Evolutionary conservation across 2,329 filamentous ascomycete species (phyloP), one percentile per base, ranked within the genome.

Genomic region (Beauveria varroae): DNA sequence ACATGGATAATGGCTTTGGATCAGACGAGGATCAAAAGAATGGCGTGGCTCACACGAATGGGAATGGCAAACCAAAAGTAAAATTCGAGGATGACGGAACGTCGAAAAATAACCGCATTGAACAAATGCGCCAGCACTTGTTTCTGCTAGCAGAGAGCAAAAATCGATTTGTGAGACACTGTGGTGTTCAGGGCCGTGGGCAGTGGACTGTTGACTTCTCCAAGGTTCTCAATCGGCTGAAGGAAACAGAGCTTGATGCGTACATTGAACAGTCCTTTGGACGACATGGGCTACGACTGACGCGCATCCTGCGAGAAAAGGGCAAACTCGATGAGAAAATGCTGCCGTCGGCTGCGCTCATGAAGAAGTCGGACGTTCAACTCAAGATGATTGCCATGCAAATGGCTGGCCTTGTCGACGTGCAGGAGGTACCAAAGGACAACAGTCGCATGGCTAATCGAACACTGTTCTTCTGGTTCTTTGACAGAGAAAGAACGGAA

Each of bases 261-360:
- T 87, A 92, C 47, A 88, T 98, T 61, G 84, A 89, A 64, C 85
- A 91, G 57, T 85, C 86, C 2, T 92, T 91, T 67, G 92, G 91
- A 8, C 83, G 84, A 8, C 80, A 89, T 52, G 91, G 91, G 1
- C 82, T 93, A 20, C 89, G 93, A 9, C 79, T 99, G n/a, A 83
- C 92, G 22, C 88, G 91, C 22, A 91, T 98, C 60, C 81, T 99
- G 22, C 84, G 89, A 44, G 87, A 89, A 62, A 91, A 93, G 70
- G 95, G 95, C 58, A 96, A 95, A 70, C 80, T 98, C n/a, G 93
- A 98, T 66, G 95, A 99, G 74, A 96, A 96, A 74, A 87, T 90
- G 63, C 81, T 97, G 14, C 89, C 90, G 43, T 86, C 87, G 55
- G 81, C 92, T 61, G 90, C 89, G 58, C 83, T 99, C 63, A 88